These are phyloP conservation scores for Hyphodiscus sp. DNA, from an alignment of 2,329 filamentous ascomycete genomes.

Conservation along the genomic window DNA sequence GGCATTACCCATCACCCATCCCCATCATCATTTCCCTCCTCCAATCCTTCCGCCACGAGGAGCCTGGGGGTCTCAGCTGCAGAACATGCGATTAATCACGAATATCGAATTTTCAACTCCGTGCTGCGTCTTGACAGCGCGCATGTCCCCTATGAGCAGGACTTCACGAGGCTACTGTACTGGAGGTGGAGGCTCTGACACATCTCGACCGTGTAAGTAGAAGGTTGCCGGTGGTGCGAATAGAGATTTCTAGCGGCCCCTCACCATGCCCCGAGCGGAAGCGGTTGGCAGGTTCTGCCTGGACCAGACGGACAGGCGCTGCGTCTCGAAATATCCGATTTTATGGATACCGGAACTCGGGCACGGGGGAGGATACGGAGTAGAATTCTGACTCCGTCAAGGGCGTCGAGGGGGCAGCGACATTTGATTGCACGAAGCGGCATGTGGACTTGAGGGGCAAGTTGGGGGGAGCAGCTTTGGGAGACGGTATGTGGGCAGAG, in stretches of 20 bases:
- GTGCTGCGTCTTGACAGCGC: not conserved
- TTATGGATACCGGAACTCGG: too few species aligned
- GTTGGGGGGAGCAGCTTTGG: too few species aligned
- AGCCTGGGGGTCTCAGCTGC: not conserved
- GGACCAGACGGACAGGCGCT: not conserved
- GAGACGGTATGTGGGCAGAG: too few species aligned
- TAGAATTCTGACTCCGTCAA: too few species aligned
- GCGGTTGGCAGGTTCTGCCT: conserved; percentile 12
- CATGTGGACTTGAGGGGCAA: too few species aligned
- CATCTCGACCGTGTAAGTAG: conserved; percentile 20
- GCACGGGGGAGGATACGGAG: too few species aligned
- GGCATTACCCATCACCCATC: too few species aligned
- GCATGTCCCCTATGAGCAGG: not conserved
- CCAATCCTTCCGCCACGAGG: not conserved
- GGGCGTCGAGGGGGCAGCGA: too few species aligned
- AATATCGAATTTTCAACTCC: not conserved
- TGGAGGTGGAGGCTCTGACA: conserved; percentile 14
- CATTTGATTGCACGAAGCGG: too few species aligned
- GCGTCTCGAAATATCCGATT: too few species aligned
- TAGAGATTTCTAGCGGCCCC: conserved; percentile 11
- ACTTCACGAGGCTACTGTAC: not conserved
- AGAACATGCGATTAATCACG: conserved; percentile 1
- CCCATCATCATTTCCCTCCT: not conserved
- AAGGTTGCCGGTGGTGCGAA: conserved; percentile 23
- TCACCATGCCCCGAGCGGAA: conserved; percentile 1